Base-by-base conservation (phyloP, 2,329 filamentous ascomycete species). In the Cercospora citrullina region DNA sequence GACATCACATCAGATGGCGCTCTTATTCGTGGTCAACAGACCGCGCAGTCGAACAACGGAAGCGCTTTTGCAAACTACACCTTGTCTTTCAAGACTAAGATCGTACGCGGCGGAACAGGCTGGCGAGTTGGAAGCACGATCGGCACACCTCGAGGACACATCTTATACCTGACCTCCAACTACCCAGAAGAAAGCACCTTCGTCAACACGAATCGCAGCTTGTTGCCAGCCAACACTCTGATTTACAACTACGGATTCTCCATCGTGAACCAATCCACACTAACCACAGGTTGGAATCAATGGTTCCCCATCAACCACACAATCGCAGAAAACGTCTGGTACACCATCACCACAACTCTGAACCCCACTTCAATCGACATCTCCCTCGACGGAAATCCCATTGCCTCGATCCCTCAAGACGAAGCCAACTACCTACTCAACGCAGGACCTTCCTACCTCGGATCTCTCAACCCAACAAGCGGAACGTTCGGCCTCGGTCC, bases 401-500 rank as follows among this genome's bases (percentile, higher is more conserved):
- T 74, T 4, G 71, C 70, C 4, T 74, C 74, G 26, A 71, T 78
- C 2, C 67, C 73, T 0, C 72, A 72, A 30, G 55, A 61, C 3
- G 65, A 73, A 57, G 64, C 72, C n/a, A 48, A n/a, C 51, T 75
- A 23, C 60, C 72, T 48, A 65, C 65, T 61, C 26, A 60, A n/a
- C 48, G n/a, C 16, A 39, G 23, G 42, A 3, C 31, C 59, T 3
- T 30, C 65, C 28, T 63, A 45, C 28, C 30, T 59, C 30, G 59
- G 48, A 9, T 12, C 36, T 5, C 28, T 21, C 45, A 48, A 60
- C 62, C 14, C 55, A 69, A 30, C 68, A 70, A 28, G 45, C 18
- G 79, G 79, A 9, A 75, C 77, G 1, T 82, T 79, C 67, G 81
- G 80, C 0, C 81, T 83, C 58, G 81, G 82, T 0, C 77, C 77